These are phyloP conservation scores for Drechslerella dactyloides DNA, from an alignment of 2,329 filamentous ascomycete species.

Conservation along the genomic window DNA sequence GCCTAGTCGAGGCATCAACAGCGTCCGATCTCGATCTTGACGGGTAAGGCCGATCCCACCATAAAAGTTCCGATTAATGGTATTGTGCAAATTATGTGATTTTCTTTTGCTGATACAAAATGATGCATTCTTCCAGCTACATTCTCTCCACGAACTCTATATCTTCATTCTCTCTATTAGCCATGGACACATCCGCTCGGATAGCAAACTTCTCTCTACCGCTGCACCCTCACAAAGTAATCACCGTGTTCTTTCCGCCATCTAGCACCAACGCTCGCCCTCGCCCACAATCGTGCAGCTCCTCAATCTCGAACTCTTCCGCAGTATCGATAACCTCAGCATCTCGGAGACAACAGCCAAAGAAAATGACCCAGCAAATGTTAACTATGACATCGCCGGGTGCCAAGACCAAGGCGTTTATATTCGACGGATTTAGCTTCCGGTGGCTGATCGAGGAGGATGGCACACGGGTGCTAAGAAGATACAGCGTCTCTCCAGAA, in stretches of 20 bases:
- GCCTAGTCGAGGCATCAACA: conserved; percentile 43
- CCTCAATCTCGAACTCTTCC: conserved; percentile 44
- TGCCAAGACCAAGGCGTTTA: conserved; percentile 22
- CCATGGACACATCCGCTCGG: conserved; percentile 29
- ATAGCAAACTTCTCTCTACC: conserved; percentile 44
- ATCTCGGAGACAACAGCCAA: conserved; percentile 28
- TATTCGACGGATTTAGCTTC: conserved; percentile 34
- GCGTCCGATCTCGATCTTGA: conserved; percentile 43
- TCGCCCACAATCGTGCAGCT: conserved; percentile 44
- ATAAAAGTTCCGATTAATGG: not conserved
- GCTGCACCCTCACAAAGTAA: conserved; percentile 47
- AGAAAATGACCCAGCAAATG: conserved; percentile 49
- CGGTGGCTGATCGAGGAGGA: conserved; percentile 46
- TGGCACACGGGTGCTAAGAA: conserved; percentile 25
- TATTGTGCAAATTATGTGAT: not conserved
- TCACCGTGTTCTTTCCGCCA: conserved; percentile 46
- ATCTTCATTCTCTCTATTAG: conserved; percentile 40
- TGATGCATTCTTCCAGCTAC: conserved; percentile 12
- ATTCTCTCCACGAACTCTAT: conserved; percentile 42
- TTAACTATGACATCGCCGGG: conserved; percentile 47
- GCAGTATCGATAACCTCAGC: conserved; percentile 33
- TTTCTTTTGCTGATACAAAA: conserved; percentile 1
- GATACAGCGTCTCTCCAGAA: conserved; percentile 25
- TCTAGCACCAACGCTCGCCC: conserved; percentile 31
- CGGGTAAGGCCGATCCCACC: conserved; percentile 18